Evolutionary conservation across 805 yeast genomes (phyloP), one percentile per base, ranked within the genome.

Genomic region (Candida germanica): DNA sequence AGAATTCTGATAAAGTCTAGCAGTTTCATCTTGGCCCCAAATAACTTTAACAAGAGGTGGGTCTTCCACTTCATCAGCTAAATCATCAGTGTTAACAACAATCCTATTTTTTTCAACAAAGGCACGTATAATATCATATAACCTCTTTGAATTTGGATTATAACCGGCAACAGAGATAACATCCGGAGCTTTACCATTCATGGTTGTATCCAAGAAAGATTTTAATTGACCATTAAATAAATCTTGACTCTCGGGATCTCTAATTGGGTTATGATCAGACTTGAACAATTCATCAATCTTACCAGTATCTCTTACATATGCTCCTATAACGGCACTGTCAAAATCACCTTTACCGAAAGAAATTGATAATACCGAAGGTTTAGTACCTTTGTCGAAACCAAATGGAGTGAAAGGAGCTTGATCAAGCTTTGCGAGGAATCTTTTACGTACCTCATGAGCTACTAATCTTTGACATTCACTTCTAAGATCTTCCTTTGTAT

Each of bases 371-470:
- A 87, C 91, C 43, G 84, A 80, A 14, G 98, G 96, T 35, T 79
- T 71, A 4, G 95, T 84, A 29, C 97, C 96, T 40, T 75, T 71
- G 29, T 78, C 85, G 46, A 73, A 82, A 4, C 85, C 83, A 30
- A 75, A 72, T 5, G 98, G 96, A 48, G 84, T 80, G 59, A 68
- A 89, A 21, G 99, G 97, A 2, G 98, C 96, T 65, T 89, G 98
- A 56, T 91, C 93, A 23, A 93, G 71, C 50, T 80, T 83, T 15
- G 75, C 70, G 56, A 77, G 66, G 51, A 91, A 83, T 19, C 74
- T 67, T 28, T 74, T 71, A 47, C 98, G 80, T 23, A 91, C 77
- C 40, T 81, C 80, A 39, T 69, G 73, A 33, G 80, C 80, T 29
- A 93, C 69, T 28, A 77, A 55, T 38, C 84, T 73, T 56, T 85